Percentiles rank a stretch among this genome's conserved stretches.
Conservation (phyloP, 306 rosid species). For the Rosa persica region DNA sequence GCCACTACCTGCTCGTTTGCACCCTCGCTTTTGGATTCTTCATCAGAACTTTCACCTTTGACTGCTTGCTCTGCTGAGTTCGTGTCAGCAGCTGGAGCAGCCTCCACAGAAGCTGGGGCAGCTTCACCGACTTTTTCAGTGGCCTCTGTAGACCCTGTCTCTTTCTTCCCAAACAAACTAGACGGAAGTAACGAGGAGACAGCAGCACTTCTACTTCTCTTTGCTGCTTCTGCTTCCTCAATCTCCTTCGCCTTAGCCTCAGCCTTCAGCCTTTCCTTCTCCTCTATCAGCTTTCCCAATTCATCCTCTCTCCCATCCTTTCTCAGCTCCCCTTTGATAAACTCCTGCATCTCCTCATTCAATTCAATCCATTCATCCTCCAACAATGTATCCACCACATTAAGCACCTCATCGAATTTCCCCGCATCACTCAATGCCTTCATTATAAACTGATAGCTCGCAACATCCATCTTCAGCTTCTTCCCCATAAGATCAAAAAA, state of each 20-base stretch:
- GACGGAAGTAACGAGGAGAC: constrained; percentile 74
- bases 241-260: constrained; percentile 93
- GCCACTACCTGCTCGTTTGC: constrained; percentile 37
- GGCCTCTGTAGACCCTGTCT: constrained; percentile 27
- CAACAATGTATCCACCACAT: constrained; percentile 53
- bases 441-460: constrained; percentile 80
- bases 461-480: constrained; percentile 91
- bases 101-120: constrained; percentile 1
- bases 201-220: constrained; percentile 76
- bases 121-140: constrained; percentile 32
- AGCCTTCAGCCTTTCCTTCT: constrained; percentile 87
- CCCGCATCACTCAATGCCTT: constrained; percentile 73
- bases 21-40: constrained; percentile 39
- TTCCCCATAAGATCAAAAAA: constrained; percentile 87
- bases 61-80: constrained; percentile 25
- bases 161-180: constrained; percentile 74
- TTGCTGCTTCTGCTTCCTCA: constrained; percentile 95
- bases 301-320: constrained; percentile 91
- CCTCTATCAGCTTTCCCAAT: constrained; percentile 77
- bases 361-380: neutral
- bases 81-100: constrained; percentile 25
- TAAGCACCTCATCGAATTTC: constrained; percentile 69
- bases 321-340: constrained; percentile 72
- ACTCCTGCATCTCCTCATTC: constrained; percentile 13
- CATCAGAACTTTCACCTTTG: constrained; percentile 24